Base-by-base conservation (phyloP, 106 monocot genomes). In the Dioscorea alata region DNA sequence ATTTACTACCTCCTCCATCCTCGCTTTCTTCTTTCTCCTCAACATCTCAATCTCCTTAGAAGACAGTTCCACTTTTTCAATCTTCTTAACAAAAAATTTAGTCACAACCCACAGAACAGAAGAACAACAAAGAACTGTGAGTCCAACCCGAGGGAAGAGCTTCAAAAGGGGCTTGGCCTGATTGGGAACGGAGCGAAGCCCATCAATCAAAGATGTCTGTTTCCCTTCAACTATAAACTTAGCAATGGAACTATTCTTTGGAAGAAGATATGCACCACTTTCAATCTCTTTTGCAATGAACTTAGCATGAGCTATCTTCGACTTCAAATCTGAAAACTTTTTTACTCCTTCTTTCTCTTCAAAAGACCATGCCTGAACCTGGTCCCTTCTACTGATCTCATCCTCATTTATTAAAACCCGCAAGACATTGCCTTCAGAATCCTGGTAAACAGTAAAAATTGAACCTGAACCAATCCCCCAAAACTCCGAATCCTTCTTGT, bases 31-130 rank as follows among this genome's bases (percentile, higher is more conserved):
- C 83, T 92, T 92, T 61, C 88, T 75, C 71, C 85, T 92, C 63
- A 92, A 71, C 92, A 92, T 85, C 50, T 92, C 85, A 60, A 68
- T 66, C 66, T 92, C 80, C 64, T 92, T 74, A 57, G 64, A 77
- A 1, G 71, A 74, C 28, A 78, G 60, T 50, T 81, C 76, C 17
- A 57, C 71, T 73, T 74, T 78, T 4, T 66, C 68, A 70, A 42
- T 42, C 42, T 69, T 61, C 21, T 65, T 61, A 18, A 57, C 66
- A 71, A 71, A 76, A 4, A 75, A 60, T n/a, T 78, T 85, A 48
- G 15, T 71, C 4, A 64, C 60, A 8, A 48, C 68, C 72, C 77
- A 74, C 8, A 83, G 48, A 51, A 87, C 33, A 61, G 74, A 75
- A 33, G 69, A 82, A 59, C 82, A 57, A 51, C 80, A 77, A 17